Conservation (phyloP, 208 protist genomes). For the Trypanosoma brucei region DNA sequence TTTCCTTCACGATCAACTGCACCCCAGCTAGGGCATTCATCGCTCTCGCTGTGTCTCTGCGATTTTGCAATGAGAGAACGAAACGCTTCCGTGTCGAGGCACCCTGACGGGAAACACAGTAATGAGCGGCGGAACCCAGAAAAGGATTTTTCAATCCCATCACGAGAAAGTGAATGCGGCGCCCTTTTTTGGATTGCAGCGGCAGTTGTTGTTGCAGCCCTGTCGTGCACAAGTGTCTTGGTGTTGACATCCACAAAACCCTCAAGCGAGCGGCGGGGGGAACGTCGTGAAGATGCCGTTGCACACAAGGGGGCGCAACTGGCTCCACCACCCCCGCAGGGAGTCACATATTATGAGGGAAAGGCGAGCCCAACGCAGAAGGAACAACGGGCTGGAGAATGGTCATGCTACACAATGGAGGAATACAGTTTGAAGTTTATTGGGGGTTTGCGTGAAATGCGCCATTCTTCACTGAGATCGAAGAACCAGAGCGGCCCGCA, state of each 20-base stretch:
- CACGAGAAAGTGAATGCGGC: not conserved
- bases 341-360: not conserved
- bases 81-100: too few relatives aligned
- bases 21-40: too few relatives aligned
- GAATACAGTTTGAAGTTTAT: slow-evolving; percentile 56
- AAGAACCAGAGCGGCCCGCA: not conserved
- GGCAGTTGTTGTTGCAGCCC: not conserved
- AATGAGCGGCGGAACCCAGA: too few relatives aligned
- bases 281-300: not conserved
- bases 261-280: not conserved
- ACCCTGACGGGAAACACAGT: too few relatives aligned
- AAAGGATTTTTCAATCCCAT: too few relatives aligned
- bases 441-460: slow-evolving; percentile 5
- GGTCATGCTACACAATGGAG: slow-evolving; percentile 64
- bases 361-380: not conserved
- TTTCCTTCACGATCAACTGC: too few relatives aligned
- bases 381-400: too few relatives aligned
- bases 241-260: not conserved
- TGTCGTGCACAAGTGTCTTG: not conserved
- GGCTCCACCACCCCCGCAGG: not conserved
- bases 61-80: too few relatives aligned
- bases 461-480: not conserved
- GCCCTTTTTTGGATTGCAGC: not conserved
- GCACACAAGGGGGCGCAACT: not conserved
- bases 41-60: too few relatives aligned